A percentile compares a stretch with the other conserved stretches of the same genome.
Conservation (phyloP, 164 flowering plant species). For the Aristolochia fimbriata region DNA sequence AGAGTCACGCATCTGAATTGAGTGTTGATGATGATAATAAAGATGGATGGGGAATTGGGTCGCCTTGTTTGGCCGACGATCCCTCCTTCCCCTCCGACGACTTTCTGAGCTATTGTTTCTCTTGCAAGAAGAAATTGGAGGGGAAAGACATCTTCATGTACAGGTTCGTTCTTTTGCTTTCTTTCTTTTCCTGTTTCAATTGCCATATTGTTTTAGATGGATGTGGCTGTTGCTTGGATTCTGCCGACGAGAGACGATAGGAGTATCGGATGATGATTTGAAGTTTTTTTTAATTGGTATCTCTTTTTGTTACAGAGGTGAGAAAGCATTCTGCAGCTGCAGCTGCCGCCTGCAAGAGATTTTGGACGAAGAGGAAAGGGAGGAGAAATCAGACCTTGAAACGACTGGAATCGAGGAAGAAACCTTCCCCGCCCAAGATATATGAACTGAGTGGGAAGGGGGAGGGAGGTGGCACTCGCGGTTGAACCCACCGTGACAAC, state of each 20-base stretch:
- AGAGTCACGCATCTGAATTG: slow-evolving; percentile 37
- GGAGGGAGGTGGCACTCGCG: background rate
- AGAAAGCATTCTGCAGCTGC: slow-evolving; percentile 83
- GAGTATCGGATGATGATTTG: no score
- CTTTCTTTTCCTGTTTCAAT: background rate
- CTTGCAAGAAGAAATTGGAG: slow-evolving; percentile 53
- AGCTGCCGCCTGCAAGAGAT: slow-evolving; percentile 65
- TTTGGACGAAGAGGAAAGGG: slow-evolving; percentile 48
- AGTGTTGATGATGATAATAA: slow-evolving; percentile 8
- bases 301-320: slow-evolving; percentile 41
- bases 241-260: background rate
- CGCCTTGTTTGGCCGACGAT: slow-evolving; percentile 6
- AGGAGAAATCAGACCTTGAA: slow-evolving; percentile 26
- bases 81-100: slow-evolving; percentile 21
- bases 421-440: slow-evolving; percentile 9
- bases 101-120: slow-evolving; percentile 55
- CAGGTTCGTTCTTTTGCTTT: slow-evolving; percentile 33
- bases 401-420: slow-evolving; percentile 14
- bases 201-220: background rate
- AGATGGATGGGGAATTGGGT: slow-evolving; percentile 15
- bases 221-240: background rate
- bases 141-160: slow-evolving; percentile 55
- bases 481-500: slow-evolving; percentile 5
- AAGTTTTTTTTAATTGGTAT: no score
- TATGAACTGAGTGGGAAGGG: slow-evolving; percentile 6